A percentile compares a stretch with the other conserved stretches of the same genome.
phyloP scores from a whole-genome alignment of 768 basidiomycete genomes.

The Thelephora ganbajun region DNA sequence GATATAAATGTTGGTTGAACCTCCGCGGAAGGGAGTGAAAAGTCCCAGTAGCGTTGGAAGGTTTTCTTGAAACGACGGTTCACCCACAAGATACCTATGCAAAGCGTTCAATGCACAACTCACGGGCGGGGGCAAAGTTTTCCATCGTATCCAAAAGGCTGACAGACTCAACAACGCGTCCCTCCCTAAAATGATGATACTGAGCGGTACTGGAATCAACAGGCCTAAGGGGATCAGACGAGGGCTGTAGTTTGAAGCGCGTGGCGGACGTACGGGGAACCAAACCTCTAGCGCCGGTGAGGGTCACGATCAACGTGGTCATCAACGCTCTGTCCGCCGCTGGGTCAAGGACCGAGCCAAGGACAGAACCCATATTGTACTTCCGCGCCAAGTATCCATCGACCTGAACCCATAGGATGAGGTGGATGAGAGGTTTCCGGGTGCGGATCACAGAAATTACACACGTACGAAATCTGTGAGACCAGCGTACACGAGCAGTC shows the following conservation, averaged over 20 bases:
- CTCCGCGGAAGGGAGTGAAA: constrained; percentile 89
- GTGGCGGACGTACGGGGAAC: constrained; percentile 31
- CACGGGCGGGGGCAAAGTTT: constrained; percentile 77
- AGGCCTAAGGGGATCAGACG: background rate
- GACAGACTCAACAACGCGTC: constrained; percentile 77
- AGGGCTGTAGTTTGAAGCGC: background rate
- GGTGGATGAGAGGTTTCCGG: constrained; percentile 1
- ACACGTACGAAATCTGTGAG: constrained; percentile 73
- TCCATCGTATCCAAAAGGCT: constrained; percentile 90
- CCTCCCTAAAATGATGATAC: constrained; percentile 75
- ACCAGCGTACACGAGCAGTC: constrained; percentile 82
- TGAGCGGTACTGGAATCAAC: constrained; percentile 56
- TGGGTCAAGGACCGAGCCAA: constrained; percentile 92
- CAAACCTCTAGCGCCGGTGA: constrained; percentile 72
- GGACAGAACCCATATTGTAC: constrained; percentile 79
- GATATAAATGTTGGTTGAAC: constrained; percentile 89
- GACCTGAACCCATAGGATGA: constrained; percentile 30
- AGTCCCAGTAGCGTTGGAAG: constrained; percentile 87
- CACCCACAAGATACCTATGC: background rate
- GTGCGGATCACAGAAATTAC: constrained; percentile 5
- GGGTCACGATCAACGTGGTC: constrained; percentile 82
- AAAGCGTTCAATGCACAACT: constrained; percentile 15
- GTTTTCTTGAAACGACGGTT: constrained; percentile 52
- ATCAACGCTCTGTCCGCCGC: constrained; percentile 93
- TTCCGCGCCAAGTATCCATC: constrained; percentile 86